phyloP scores from a whole-genome alignment of 805 yeast genomes.

The Suhomyces emberorum region DNA sequence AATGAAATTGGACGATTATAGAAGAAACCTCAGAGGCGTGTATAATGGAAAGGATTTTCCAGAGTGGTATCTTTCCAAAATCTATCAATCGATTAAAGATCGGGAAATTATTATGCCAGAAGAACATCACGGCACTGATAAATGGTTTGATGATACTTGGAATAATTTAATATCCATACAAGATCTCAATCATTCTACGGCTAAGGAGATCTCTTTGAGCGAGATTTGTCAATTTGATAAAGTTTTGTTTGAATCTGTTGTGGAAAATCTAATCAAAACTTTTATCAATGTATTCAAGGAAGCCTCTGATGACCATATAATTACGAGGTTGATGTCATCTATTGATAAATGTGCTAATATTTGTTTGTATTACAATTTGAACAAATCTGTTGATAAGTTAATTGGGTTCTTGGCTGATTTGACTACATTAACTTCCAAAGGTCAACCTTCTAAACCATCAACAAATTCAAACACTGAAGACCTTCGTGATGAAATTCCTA shows the following conservation, averaged over 20 bases:
- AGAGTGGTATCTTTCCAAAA: slow-evolving; percentile 76
- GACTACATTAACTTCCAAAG: slow-evolving; percentile 54
- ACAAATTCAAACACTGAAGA: slow-evolving; percentile 12
- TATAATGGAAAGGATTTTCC: slow-evolving; percentile 77
- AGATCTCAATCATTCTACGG: slow-evolving; percentile 17
- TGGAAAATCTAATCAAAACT: slow-evolving; percentile 65
- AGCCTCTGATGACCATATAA: slow-evolving; percentile 86
- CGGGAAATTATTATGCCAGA: slow-evolving; percentile 97
- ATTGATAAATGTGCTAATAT: slow-evolving; percentile 81
- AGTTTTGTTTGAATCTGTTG: slow-evolving; percentile 62
- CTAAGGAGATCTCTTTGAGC: slow-evolving; percentile 17
- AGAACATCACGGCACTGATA: slow-evolving; percentile 90
- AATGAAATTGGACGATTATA: slow-evolving; percentile 84
- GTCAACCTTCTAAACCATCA: slow-evolving; percentile 19
- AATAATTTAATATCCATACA: slow-evolving; percentile 60
- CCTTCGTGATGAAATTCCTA: slow-evolving; percentile 33
- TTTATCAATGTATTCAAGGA: slow-evolving; percentile 76
- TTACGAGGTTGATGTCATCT: slow-evolving; percentile 82
- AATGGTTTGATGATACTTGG: slow-evolving; percentile 89
- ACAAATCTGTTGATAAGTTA: slow-evolving; percentile 59
- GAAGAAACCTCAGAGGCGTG: slow-evolving; percentile 75
- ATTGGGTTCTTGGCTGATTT: slow-evolving; percentile 64
- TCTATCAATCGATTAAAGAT: slow-evolving; percentile 75
- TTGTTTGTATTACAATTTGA: slow-evolving; percentile 61
- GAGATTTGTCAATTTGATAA: slow-evolving; percentile 60